phyloP scores from a whole-genome alignment of 441 rosid genomes.

The Gossypium lobatum region DNA sequence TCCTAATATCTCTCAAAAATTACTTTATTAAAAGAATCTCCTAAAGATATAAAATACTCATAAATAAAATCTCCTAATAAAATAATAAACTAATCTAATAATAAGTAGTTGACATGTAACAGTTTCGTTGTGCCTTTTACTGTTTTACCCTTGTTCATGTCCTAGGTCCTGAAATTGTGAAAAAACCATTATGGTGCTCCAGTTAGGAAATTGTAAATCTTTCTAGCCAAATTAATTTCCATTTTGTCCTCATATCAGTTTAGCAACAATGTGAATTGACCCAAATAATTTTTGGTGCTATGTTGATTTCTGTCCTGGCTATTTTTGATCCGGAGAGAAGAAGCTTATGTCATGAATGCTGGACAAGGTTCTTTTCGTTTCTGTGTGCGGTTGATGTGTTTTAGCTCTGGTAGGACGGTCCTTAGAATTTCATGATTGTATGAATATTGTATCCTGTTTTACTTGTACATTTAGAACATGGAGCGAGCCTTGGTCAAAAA shows the following conservation, averaged over 20 bases:
- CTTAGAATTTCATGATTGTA: not conserved
- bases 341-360: not conserved
- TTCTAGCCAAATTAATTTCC: not conserved
- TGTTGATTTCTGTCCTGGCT: not conserved
- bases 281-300: not conserved
- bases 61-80: too few relatives aligned
- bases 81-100: too few relatives aligned
- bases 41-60: too few relatives aligned
- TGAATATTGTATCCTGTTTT: not conserved
- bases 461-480: not conserved
- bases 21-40: too few relatives aligned
- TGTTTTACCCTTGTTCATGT: not conserved
- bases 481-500: not conserved
- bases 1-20: too few relatives aligned
- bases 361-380: not conserved
- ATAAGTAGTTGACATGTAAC: too few relatives aligned
- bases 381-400: not conserved
- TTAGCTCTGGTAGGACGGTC: not conserved
- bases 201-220: not conserved
- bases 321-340: not conserved
- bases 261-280: not conserved
- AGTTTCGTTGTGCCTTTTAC: not conserved
- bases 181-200: not conserved
- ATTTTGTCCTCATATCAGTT: not conserved
- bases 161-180: not conserved